Conservation (phyloP, 2,329 filamentous ascomycete species). For the Sporothrix brasiliensis region DNA sequence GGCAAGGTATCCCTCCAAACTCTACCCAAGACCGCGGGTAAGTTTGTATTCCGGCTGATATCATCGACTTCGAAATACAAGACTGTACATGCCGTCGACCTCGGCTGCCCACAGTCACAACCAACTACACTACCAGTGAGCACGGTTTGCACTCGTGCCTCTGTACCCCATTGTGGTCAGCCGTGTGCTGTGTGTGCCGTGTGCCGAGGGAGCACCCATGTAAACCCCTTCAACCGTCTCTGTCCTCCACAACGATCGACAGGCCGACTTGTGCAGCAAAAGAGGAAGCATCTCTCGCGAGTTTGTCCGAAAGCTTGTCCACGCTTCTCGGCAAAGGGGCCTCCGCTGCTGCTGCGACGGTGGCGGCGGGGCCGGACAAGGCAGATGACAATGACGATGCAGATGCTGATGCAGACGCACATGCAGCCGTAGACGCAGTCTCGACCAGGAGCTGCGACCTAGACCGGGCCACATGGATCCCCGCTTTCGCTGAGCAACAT, state of each 20-base stretch:
- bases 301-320: too few relatives aligned
- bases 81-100: not conserved
- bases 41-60: constrained; percentile 22
- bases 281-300: not conserved
- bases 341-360: too few relatives aligned
- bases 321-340: too few relatives aligned
- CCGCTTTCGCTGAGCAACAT: not conserved
- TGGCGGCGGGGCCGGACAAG: too few relatives aligned
- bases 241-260: not conserved
- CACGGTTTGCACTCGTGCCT: not conserved
- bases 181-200: not conserved
- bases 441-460: not conserved
- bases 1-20: not conserved
- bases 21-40: constrained; percentile 4
- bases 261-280: constrained; percentile 1
- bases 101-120: not conserved
- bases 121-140: not conserved
- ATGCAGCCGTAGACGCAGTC: not conserved
- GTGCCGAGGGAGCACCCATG: constrained; percentile 14
- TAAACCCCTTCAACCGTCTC: not conserved
- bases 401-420: not conserved
- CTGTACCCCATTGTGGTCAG: not conserved
- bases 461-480: not conserved
- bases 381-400: too few relatives aligned
- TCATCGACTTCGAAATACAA: not conserved